These are phyloP conservation scores for Botrytis fragariae DNA, from an alignment of 2,329 filamentous ascomycete genomes.

Conservation along the genomic window DNA sequence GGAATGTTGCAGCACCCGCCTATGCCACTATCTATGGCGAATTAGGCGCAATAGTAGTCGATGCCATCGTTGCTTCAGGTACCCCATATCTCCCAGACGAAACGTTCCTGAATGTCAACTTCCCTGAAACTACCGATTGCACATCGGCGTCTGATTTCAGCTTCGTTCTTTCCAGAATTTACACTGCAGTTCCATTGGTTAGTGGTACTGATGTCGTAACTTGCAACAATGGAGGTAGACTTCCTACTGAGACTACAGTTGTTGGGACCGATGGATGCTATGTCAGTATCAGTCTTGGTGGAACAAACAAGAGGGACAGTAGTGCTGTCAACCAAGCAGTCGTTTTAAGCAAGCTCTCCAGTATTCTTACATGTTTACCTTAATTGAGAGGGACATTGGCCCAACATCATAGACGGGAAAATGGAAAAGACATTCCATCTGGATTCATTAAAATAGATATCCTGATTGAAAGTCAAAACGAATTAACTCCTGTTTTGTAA, in stretches of 20 bases:
- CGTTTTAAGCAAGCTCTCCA: conserved; percentile 5
- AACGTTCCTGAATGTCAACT: conserved; percentile 7
- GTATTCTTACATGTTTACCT: conserved; percentile 7
- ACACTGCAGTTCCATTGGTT: not conserved
- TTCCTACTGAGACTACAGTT: not conserved
- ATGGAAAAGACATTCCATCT: not conserved
- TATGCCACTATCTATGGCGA: conserved; percentile 14
- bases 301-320: conserved; percentile 12
- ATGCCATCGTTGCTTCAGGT: not conserved
- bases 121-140: not conserved
- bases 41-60: not conserved
- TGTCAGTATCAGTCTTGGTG: conserved; percentile 17
- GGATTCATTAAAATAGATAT: not conserved
- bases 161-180: conserved; percentile 11
- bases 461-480: not conserved
- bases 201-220: conserved; percentile 1
- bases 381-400: not conserved
- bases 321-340: conserved; percentile 4
- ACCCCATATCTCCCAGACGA: not conserved
- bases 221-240: conserved; percentile 13
- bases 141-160: not conserved
- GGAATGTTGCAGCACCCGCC: not conserved
- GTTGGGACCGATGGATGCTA: conserved; percentile 8
- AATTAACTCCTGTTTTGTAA: not conserved
- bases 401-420: not conserved